Percentiles rank a stretch among this genome's conserved stretches.
Evolutionary conservation across 331 rosid species (phyloP).

Genomic region (Malus hybrid): DNA sequence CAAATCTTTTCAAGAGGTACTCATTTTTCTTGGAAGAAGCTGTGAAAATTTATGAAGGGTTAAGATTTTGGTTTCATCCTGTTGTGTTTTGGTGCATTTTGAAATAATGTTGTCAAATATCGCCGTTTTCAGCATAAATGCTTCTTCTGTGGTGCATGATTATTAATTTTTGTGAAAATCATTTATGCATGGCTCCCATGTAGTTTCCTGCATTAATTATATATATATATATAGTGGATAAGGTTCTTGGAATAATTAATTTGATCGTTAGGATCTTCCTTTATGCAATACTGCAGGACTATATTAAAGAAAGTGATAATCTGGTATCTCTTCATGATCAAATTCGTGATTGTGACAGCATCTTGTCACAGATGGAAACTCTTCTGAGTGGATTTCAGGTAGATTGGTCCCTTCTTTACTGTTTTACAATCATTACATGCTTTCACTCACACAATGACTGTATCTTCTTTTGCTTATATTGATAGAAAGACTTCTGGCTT

Average conservation of each 20-base stretch:
- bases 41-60: background rate
- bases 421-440: background rate
- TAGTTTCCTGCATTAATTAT: background rate
- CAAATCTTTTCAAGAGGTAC: background rate
- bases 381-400: conserved; percentile 97
- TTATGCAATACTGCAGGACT: conserved; percentile 55
- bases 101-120: background rate
- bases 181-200: background rate
- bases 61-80: background rate
- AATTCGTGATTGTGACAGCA: conserved; percentile 89
- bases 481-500: background rate
- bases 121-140: background rate
- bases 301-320: conserved; percentile 89
- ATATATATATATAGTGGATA: background rate
- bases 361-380: conserved; percentile 96
- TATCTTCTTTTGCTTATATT: background rate
- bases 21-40: background rate
- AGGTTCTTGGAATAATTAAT: background rate
- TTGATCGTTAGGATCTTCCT: background rate
- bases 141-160: background rate
- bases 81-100: background rate
- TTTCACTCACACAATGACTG: conserved; percentile 1
- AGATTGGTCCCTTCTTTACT: conserved; percentile 17
- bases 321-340: conserved; percentile 95
- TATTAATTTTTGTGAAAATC: background rate